phyloP scores from a whole-genome alignment of 108 stramenopile species.

The Nitzschia palea region DNA sequence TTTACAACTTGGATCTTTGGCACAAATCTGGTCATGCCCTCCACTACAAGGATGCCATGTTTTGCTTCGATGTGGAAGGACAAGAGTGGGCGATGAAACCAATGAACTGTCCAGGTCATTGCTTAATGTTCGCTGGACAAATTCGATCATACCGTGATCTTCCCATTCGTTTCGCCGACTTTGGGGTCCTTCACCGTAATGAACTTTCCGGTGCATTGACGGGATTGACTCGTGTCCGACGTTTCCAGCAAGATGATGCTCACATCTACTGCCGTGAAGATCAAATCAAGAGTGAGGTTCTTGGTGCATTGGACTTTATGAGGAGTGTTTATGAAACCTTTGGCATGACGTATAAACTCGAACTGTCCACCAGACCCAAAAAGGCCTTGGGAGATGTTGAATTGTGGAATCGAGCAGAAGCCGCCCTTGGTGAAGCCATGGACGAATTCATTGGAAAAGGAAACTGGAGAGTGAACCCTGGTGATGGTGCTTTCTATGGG shows the following conservation, averaged over 20 bases:
- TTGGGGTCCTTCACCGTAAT: conserved; percentile 98
- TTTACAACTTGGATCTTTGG: conserved; percentile 99
- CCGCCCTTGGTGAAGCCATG: conserved; percentile 88
- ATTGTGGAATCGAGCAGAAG: conserved; percentile 96
- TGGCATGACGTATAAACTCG: conserved; percentile 99
- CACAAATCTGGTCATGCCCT: conserved; percentile 95
- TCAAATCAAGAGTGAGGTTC: conserved; percentile 94
- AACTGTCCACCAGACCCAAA: conserved; percentile 96
- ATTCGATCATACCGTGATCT: conserved; percentile 97
- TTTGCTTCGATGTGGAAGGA: conserved; percentile 93
- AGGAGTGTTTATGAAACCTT: conserved; percentile 95
- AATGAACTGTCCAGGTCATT: conserved; percentile 99
- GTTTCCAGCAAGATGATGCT: conserved; percentile 99
- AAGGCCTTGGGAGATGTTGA: conserved; percentile 97
- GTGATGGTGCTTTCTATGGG: conserved; percentile 99
- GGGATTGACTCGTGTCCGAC: conserved; percentile 98
- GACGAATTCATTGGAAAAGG: conserved; percentile 93
- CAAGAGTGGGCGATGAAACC: conserved; percentile 98
- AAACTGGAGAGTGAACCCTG: conserved; percentile 95
- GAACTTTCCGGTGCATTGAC: conserved; percentile 96
- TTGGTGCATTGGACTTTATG: conserved; percentile 97
- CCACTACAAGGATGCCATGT: conserved; percentile 99
- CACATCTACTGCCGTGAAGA: conserved; percentile 98
- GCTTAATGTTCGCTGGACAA: conserved; percentile 89
- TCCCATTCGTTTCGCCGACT: conserved; percentile 96